Base-by-base conservation (phyloP, 352 stramenopile genomes). In the Pythium phragmitis region DNA sequence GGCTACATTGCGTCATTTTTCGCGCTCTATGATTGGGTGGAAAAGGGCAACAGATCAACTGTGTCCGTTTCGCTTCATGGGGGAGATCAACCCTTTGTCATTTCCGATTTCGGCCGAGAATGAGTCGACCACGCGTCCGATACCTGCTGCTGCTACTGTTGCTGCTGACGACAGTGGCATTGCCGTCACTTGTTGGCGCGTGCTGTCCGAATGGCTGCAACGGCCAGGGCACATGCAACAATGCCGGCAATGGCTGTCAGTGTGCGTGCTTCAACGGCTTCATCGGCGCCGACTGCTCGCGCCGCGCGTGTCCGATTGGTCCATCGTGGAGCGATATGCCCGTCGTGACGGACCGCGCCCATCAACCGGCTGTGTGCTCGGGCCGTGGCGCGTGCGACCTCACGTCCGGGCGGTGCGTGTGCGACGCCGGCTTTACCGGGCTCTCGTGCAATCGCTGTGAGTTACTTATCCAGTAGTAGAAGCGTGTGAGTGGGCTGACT, bases 261-360 rank as follows among this genome's bases (percentile, higher is more conserved):
- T 97, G 81, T 59, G 60, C 73, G 50, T 98, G 90, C 70, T 97
- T 95, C 63, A 79, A 80, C 50, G 88, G 90, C 26, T 98, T 88
- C 72, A 75, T 64, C 8, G 92, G 89, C 21, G 83, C 85, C n/a
- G 94, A 98, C 75, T 98, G 94, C 80, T 98, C 92, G 9, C 72
- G 65, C 8, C 80, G 85, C 79, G 68, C 72, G 36, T 93, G 83
- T 48, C 81, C 85, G 4, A 72, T 54, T 12, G 83, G 81, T 0
- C 61, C 67, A 2, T 74, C 81, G 49, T 94, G 83, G 85, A 84
- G 72, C 23, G 80, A 89, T 47, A 54, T 88, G 12, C 67, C 81
- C 0, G 51, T 83, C 17, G 72, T 69, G n/a, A 87, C 72, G 2
- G 80, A 92, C 54, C 53, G 56, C 6, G 82, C 81, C 14, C 81